Evolutionary conservation across 352 stramenopile species (phyloP).

Genomic region (Phytophthora melonis): DNA sequence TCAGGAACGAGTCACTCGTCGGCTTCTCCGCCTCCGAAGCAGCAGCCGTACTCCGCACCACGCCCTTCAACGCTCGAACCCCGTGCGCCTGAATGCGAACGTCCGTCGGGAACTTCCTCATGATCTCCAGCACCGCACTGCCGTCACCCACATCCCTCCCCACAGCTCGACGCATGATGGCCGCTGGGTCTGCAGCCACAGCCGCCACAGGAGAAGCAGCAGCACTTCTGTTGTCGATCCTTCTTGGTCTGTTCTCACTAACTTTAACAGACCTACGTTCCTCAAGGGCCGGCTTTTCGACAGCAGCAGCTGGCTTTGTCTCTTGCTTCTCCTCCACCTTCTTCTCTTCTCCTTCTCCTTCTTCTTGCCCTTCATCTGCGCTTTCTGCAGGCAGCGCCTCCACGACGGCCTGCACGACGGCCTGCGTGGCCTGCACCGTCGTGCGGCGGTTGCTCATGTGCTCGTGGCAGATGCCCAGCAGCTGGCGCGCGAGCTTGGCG

Average conservation of each 20-base stretch:
- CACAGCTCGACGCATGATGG: constrained; percentile 63
- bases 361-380: neutral
- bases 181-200: constrained; percentile 43
- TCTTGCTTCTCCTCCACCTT: constrained; percentile 10
- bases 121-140: constrained; percentile 49
- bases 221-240: neutral
- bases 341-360: neutral
- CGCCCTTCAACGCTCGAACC: constrained; percentile 53
- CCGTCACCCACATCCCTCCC: constrained; percentile 56
- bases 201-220: constrained; percentile 3
- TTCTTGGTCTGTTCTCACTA: neutral
- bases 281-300: neutral
- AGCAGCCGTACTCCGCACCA: constrained; percentile 37
- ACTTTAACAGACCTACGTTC: neutral
- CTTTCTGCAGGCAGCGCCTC: constrained; percentile 22
- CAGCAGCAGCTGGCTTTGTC: neutral
- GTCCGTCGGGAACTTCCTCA: constrained; percentile 58
- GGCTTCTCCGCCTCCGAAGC: neutral
- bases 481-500: constrained; percentile 42
- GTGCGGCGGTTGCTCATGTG: constrained; percentile 45
- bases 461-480: constrained; percentile 53
- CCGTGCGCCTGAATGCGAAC: constrained; percentile 56
- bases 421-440: constrained; percentile 43
- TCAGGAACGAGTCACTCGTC: neutral
- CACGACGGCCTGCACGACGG: constrained; percentile 44